Percentiles rank a stretch among this genome's conserved stretches.
Conservation (phyloP, 1,139 yeast genomes). For the Protomyces pachydermus region DNA sequence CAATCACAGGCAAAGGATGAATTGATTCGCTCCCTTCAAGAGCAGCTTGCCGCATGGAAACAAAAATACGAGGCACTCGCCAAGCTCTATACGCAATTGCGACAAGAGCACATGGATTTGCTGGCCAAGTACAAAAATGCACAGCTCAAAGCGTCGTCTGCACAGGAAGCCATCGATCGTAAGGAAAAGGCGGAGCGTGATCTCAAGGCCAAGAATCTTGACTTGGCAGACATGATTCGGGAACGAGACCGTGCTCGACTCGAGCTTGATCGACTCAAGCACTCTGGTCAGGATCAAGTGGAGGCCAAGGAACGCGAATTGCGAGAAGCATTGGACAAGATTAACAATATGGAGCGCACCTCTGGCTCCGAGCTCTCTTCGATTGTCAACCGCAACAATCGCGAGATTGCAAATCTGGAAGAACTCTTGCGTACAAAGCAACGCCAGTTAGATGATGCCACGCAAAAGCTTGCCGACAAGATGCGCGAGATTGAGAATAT, state of each 20-base stretch:
- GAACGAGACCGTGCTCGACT: slow-evolving; percentile 86
- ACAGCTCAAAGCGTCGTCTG: slow-evolving; percentile 86
- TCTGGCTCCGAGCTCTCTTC: slow-evolving; percentile 63
- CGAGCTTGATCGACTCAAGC: slow-evolving; percentile 69
- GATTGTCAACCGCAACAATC: slow-evolving; percentile 59
- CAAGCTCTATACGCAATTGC: slow-evolving; percentile 79
- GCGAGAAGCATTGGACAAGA: slow-evolving; percentile 56
- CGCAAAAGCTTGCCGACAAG: slow-evolving; percentile 35
- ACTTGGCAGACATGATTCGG: slow-evolving; percentile 79
- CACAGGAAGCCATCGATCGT: slow-evolving; percentile 83
- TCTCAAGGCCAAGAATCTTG: slow-evolving; percentile 76
- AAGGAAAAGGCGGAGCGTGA: slow-evolving; percentile 81
- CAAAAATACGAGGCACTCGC: slow-evolving; percentile 86
- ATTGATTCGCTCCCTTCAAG: slow-evolving; percentile 61
- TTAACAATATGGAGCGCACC: slow-evolving; percentile 59
- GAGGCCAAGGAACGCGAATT: slow-evolving; percentile 64
- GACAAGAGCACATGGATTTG: slow-evolving; percentile 83
- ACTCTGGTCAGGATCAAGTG: slow-evolving; percentile 60
- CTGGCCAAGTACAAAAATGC: slow-evolving; percentile 74
- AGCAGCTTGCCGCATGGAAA: slow-evolving; percentile 75
- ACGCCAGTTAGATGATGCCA: slow-evolving; percentile 38
- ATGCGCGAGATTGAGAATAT: slow-evolving; percentile 45
- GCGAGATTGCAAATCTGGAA: slow-evolving; percentile 42
- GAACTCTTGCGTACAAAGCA: slow-evolving; percentile 41
- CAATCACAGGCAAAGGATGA: slow-evolving; percentile 78